A percentile compares a stretch with the other conserved stretches of the same genome.
These are phyloP conservation scores for Gregarina niphandrodes DNA, from an alignment of 169 alveolate genomes.

Conservation along the genomic window DNA sequence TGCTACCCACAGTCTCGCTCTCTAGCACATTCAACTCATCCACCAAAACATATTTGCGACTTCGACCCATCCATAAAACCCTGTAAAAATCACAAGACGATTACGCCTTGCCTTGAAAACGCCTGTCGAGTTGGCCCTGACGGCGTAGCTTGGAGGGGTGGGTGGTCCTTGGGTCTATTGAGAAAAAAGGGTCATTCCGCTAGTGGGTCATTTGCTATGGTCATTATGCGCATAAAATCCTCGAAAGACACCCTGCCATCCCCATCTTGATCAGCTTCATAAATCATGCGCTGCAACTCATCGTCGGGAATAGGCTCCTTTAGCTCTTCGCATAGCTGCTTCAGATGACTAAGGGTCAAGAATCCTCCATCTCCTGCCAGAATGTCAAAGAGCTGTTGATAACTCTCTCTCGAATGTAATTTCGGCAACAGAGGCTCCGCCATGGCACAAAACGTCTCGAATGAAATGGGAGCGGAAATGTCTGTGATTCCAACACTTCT, in stretches of 20 bases:
- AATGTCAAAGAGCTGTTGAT: not conserved
- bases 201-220: not conserved
- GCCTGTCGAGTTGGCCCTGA: no score
- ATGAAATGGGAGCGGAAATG: not conserved
- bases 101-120: no score
- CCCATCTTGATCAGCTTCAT: slow-evolving; percentile 1
- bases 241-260: not conserved
- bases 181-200: no score
- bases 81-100: no score
- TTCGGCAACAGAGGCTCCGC: not conserved
- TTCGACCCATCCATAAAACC: no score
- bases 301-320: not conserved
- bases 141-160: no score
- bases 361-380: not conserved
- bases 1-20: no score
- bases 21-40: no score
- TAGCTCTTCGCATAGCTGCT: not conserved
- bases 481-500: not conserved
- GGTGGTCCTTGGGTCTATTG: no score
- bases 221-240: not conserved
- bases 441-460: not conserved
- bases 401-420: not conserved
- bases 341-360: not conserved
- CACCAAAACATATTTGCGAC: no score
- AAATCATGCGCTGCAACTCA: not conserved